Percentiles rank a stretch among this genome's conserved stretches.
Evolutionary conservation across 2,329 filamentous ascomycete genomes (phyloP).

Genomic region (Ophiocordyceps polyrhachis-furcata): DNA sequence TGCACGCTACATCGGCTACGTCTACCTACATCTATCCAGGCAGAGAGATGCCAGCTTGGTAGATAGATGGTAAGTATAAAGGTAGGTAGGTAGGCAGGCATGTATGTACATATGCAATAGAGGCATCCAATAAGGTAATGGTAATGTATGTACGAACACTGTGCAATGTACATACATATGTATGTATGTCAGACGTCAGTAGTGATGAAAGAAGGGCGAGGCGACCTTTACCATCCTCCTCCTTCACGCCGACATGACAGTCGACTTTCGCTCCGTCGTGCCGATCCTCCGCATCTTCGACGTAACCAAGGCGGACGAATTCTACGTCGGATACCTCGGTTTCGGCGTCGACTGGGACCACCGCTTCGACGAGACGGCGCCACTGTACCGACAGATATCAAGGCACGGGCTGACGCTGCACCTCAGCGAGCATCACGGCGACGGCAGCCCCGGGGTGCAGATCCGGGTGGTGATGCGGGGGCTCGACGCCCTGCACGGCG

Average conservation of each 20-base stretch:
- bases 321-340: conserved; percentile 6
- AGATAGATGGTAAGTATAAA: no score
- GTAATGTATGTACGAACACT: no score
- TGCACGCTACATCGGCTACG: no score
- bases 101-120: no score
- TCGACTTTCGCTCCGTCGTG: conserved; percentile 3
- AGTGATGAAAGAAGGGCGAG: no score
- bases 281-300: conserved; percentile 7
- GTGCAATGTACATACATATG: no score
- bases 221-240: not conserved
- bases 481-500: conserved; percentile 2
- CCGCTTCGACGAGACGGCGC: conserved; percentile 5
- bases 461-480: conserved; percentile 3
- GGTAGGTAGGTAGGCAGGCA: no score
- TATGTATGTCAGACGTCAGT: no score
- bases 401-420: conserved; percentile 3
- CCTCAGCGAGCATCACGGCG: conserved; percentile 7
- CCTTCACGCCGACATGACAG: not conserved
- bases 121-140: no score
- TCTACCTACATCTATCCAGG: no score
- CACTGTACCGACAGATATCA: conserved; percentile 6
- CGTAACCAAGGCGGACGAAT: conserved; percentile 6
- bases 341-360: conserved; percentile 7
- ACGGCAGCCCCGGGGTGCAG: conserved; percentile 4
- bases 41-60: no score